These are phyloP conservation scores for Sapria himalayana DNA, from an alignment of 345 rosid genomes.

Conservation along the genomic window DNA sequence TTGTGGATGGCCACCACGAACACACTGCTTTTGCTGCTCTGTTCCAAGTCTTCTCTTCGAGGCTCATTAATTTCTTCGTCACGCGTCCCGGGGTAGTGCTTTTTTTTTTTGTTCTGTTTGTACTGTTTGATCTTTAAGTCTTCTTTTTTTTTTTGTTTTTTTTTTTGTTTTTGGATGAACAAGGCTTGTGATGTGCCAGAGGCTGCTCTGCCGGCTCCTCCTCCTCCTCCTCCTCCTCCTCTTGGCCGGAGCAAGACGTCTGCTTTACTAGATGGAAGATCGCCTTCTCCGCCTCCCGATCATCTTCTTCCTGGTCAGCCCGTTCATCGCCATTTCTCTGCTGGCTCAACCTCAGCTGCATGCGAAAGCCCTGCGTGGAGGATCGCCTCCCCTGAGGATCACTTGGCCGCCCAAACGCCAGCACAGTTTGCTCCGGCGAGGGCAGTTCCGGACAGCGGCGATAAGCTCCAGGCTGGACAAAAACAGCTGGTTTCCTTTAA, in stretches of 20 bases:
- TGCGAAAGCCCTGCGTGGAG: conserved; percentile 17
- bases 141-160: not conserved
- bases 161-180: not conserved
- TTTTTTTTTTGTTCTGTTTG: not conserved
- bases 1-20: conserved; percentile 14
- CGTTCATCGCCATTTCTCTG: conserved; percentile 17
- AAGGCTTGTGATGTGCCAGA: conserved; percentile 22
- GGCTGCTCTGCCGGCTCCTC: conserved; percentile 19
- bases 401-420: conserved; percentile 19
- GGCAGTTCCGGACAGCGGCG: conserved; percentile 14
- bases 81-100: conserved; percentile 24
- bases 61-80: conserved; percentile 15
- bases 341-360: conserved; percentile 5
- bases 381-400: conserved; percentile 9
- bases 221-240: conserved; percentile 5
- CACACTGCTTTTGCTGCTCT: conserved; percentile 20
- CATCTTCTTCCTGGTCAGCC: conserved; percentile 9
- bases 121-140: conserved; percentile 1
- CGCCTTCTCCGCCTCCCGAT: not conserved
- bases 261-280: conserved; percentile 6
- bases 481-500: conserved; percentile 8
- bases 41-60: conserved; percentile 14
- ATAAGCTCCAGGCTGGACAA: conserved; percentile 6
- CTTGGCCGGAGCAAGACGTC: conserved; percentile 1
- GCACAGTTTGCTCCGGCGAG: conserved; percentile 25